Conservation (phyloP, 2,329 filamentous ascomycete species). For the Ophioceras dolichostomum region DNA sequence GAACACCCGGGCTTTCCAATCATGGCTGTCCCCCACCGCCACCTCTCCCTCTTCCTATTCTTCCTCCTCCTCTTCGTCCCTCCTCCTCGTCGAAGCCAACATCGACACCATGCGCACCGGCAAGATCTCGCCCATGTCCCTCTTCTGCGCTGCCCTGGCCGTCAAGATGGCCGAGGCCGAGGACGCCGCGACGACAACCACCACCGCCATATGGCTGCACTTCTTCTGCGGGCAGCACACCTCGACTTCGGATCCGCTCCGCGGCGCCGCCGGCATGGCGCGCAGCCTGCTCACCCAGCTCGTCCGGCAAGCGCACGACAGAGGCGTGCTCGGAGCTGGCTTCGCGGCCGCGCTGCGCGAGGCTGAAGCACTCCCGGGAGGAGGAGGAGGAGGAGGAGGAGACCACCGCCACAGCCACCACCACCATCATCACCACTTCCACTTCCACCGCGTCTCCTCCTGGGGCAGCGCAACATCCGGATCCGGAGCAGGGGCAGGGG, state of each 20-base stretch:
- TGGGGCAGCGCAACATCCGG: no score
- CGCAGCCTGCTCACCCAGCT: slow-evolving; percentile 4
- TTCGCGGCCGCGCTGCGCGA: not conserved
- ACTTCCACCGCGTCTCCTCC: not conserved
- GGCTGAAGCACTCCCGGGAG: not conserved
- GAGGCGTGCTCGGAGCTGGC: not conserved
- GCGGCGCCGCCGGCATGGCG: slow-evolving; percentile 3
- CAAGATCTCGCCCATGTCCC: not conserved
- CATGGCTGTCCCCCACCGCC: not conserved
- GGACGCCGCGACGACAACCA: no score
- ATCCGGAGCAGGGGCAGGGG: no score
- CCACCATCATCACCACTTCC: not conserved
- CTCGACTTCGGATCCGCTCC: slow-evolving; percentile 1
- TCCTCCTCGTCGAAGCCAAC: not conserved
- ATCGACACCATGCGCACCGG: not conserved
- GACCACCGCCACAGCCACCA: not conserved
- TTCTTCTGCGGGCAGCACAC: slow-evolving; percentile 7
- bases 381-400: no score
- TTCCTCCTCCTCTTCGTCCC: not conserved
- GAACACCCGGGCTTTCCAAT: not conserved
- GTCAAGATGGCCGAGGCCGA: not conserved
- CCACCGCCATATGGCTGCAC: not conserved
- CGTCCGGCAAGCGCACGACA: not conserved
- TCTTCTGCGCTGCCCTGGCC: not conserved
- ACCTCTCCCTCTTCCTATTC: not conserved